phyloP scores from a whole-genome alignment of 2,329 filamentous ascomycete genomes.

The Cladosporium halotolerans region DNA sequence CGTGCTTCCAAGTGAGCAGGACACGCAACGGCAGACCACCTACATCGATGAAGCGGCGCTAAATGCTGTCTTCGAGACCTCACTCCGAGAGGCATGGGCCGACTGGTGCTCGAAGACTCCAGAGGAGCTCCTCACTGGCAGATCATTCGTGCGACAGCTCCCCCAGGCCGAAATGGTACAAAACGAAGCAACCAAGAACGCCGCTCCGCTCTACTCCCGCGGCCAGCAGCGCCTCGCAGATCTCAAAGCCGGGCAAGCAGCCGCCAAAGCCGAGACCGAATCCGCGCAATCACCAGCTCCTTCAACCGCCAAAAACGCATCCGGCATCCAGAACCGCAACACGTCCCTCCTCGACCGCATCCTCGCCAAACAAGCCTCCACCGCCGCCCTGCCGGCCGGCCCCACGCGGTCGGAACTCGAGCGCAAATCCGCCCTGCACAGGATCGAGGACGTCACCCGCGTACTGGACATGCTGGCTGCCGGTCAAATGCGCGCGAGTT shows the following conservation, averaged over 20 bases:
- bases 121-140: conserved; percentile 34
- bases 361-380: conserved; percentile 42
- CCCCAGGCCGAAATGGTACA: conserved; percentile 50
- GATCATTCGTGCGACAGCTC: conserved; percentile 51
- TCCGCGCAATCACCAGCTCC: conserved; percentile 14
- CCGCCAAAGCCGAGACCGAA: conserved; percentile 16
- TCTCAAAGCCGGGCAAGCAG: conserved; percentile 50
- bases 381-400: conserved; percentile 32
- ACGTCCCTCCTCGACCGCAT: conserved; percentile 46
- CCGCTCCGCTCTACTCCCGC: conserved; percentile 55
- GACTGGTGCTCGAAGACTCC: conserved; percentile 30
- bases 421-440: conserved; percentile 42
- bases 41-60: conserved; percentile 33
- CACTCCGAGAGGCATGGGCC: conserved; percentile 42
- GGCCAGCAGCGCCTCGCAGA: conserved; percentile 65
- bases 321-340: conserved; percentile 33
- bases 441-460: conserved; percentile 40
- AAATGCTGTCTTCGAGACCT: conserved; percentile 45
- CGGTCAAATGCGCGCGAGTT: conserved; percentile 33
- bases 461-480: conserved; percentile 39
- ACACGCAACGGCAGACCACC: conserved; percentile 11
- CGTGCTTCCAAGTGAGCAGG: conserved; percentile 2
- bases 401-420: conserved; percentile 39
- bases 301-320: conserved; percentile 28
- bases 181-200: conserved; percentile 45